Conservation (phyloP, 169 alveolate genomes). For the Condylostoma magnum region DNA sequence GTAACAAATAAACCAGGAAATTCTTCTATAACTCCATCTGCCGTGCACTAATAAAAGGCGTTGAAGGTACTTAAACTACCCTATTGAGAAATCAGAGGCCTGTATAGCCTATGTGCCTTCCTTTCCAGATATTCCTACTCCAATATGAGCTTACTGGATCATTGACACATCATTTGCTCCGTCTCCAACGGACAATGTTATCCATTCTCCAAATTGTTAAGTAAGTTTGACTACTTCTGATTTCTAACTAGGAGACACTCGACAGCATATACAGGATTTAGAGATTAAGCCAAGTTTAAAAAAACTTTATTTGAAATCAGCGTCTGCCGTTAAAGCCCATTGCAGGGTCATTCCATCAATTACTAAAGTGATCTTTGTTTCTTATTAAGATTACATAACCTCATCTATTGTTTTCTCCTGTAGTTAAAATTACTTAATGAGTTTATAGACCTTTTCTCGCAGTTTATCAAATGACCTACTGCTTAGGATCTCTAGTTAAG, state of each 20-base stretch:
- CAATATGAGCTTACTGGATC: conserved; percentile 98
- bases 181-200: conserved; percentile 94
- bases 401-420: neutral
- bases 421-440: neutral
- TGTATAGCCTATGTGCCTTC: conserved; percentile 95
- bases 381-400: neutral
- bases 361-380: conserved; percentile 36
- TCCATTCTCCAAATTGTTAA: conserved; percentile 77
- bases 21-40: conserved; percentile 64
- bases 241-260: conserved; percentile 98
- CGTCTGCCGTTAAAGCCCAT: conserved; percentile 33
- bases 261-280: conserved; percentile 88
- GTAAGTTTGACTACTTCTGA: conserved; percentile 93
- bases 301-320: conserved; percentile 29
- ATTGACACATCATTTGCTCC: conserved; percentile 99
- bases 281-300: conserved; percentile 38
- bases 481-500: neutral
- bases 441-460: neutral
- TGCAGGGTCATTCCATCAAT: conserved; percentile 57
- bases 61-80: conserved; percentile 56
- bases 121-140: conserved; percentile 97
- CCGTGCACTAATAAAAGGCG: conserved; percentile 71
- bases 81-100: conserved; percentile 70
- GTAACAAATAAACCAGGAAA: conserved; percentile 62
- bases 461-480: neutral